Evolutionary conservation across 140 eudicot genomes (phyloP).

Genomic region (Flaveria floridana): DNA sequence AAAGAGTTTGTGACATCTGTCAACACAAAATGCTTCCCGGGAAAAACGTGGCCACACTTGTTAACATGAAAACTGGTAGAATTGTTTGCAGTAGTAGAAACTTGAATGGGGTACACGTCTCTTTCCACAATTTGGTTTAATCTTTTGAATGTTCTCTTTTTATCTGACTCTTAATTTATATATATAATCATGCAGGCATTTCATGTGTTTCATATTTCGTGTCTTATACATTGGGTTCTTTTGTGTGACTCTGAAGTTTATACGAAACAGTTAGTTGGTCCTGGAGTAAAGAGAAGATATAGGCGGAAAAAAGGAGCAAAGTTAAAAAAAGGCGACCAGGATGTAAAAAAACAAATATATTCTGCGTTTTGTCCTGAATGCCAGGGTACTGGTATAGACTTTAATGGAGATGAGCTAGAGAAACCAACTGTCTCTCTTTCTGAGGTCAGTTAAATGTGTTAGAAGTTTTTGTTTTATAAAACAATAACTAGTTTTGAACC

Average conservation of each 20-base stretch:
- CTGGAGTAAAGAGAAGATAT: constrained; percentile 45
- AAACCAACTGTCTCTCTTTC: constrained; percentile 69
- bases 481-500: background rate
- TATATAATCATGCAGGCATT: constrained; percentile 65
- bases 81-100: constrained; percentile 92
- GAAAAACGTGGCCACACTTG: constrained; percentile 78
- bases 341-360: constrained; percentile 41
- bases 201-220: constrained; percentile 83
- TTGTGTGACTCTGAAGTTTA: constrained; percentile 70
- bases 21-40: constrained; percentile 92
- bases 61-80: constrained; percentile 80
- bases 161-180: background rate
- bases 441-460: constrained; percentile 50
- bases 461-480: background rate
- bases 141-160: constrained; percentile 3
- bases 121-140: background rate
- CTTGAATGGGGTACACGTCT: constrained; percentile 61
- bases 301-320: constrained; percentile 55
- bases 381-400: constrained; percentile 78
- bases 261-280: constrained; percentile 42
- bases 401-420: constrained; percentile 69
- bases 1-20: constrained; percentile 80
- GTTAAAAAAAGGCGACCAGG: constrained; percentile 35
- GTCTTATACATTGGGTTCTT: constrained; percentile 93
- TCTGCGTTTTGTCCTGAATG: constrained; percentile 87